Conservation (phyloP, 345 rosid genomes). For the Acer campestre region DNA sequence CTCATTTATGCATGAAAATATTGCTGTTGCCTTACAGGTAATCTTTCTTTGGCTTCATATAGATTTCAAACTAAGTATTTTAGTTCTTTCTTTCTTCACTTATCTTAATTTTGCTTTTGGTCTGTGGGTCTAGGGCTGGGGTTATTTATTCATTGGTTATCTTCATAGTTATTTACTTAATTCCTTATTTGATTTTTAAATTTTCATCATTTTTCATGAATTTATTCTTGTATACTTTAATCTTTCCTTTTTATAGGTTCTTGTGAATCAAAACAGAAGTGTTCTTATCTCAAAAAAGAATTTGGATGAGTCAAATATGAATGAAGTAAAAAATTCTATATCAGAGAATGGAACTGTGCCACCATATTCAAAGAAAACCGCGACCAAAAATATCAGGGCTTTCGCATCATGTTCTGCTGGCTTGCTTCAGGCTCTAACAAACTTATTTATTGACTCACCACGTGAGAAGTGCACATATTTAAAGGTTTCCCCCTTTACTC, state of each 20-base stretch:
- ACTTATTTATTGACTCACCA: constrained; percentile 51
- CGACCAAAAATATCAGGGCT: constrained; percentile 66
- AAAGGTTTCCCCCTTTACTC: constrained; percentile 53
- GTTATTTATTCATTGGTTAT: background rate
- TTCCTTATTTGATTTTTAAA: background rate
- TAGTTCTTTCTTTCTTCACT: background rate
- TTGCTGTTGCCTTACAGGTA: constrained; percentile 78
- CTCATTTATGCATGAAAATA: constrained; percentile 64
- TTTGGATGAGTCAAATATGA: constrained; percentile 29
- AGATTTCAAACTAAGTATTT: background rate
- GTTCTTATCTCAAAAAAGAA: constrained; percentile 35
- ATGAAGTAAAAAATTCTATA: constrained; percentile 31
- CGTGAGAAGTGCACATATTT: constrained; percentile 50
- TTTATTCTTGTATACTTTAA: background rate
- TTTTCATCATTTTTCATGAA: background rate
- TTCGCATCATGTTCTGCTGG: constrained; percentile 62
- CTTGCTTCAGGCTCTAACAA: constrained; percentile 71
- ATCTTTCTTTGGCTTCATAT: constrained; percentile 9
- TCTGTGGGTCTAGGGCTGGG: background rate
- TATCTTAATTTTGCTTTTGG: background rate
- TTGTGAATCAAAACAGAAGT: constrained; percentile 77
- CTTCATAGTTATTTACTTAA: background rate
- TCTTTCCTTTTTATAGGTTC: constrained; percentile 40
- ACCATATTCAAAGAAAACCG: constrained; percentile 66
- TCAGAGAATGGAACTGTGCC: constrained; percentile 35